These are phyloP conservation scores for Talaromyces stipitatus DNA, from an alignment of 495 filamentous ascomycete species.

Conservation along the genomic window DNA sequence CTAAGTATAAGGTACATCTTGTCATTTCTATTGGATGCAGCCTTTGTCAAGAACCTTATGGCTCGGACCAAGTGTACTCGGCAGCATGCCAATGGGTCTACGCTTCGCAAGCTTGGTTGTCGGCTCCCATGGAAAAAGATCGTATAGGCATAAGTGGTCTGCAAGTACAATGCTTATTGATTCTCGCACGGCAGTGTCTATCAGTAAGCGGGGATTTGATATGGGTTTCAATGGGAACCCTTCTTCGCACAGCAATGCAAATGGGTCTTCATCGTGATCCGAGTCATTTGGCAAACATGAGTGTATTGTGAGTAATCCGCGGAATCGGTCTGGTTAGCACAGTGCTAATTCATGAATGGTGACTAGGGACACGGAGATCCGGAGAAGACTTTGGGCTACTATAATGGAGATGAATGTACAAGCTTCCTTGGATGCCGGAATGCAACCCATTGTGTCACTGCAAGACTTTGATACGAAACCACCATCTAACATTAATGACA, in stretches of 20 bases:
- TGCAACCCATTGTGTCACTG: conserved; percentile 27
- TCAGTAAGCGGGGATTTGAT: not conserved
- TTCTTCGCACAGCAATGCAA: conserved; percentile 48
- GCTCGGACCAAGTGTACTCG: not conserved
- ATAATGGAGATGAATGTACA: conserved; percentile 53
- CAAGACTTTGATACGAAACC: not conserved
- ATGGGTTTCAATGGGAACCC: conserved; percentile 48
- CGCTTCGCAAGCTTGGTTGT: not conserved
- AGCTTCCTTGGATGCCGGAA: conserved; percentile 47
- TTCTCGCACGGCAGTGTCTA: not conserved
- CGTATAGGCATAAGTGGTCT: not conserved
- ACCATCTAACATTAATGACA: not conserved
- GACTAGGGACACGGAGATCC: conserved; percentile 33
- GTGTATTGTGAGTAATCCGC: conserved; percentile 21
- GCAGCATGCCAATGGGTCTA: not conserved
- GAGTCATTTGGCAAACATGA: conserved; percentile 38
- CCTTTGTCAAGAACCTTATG: not conserved
- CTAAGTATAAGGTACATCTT: not conserved
- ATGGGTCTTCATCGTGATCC: conserved; percentile 56
- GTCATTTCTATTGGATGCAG: not conserved
- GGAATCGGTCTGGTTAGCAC: not conserved
- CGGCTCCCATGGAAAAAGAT: not conserved
- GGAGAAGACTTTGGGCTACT: conserved; percentile 55
- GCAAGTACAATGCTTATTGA: not conserved
- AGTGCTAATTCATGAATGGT: not conserved